phyloP scores from a whole-genome alignment of 306 rosid species.

The Vigna hirtella region DNA sequence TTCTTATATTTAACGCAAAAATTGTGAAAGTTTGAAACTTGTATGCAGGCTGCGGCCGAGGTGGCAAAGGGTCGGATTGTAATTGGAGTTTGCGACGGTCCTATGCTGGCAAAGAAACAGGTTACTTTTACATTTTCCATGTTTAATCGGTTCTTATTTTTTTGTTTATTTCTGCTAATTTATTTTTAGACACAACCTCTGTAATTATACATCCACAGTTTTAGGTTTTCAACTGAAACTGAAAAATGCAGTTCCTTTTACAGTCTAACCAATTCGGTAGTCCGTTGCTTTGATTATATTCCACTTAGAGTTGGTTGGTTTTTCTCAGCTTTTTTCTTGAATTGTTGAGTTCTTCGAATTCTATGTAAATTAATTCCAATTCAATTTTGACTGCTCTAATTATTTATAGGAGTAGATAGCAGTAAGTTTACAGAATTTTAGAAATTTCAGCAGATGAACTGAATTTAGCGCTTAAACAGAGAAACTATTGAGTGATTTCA shows the following conservation, averaged over 20 bases:
- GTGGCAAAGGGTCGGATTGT: slow-evolving; percentile 72
- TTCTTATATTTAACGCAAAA: neutral
- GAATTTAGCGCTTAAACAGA: slow-evolving; percentile 1
- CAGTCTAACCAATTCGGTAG: neutral
- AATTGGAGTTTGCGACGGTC: slow-evolving; percentile 87
- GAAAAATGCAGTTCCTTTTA: neutral
- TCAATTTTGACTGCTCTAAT: neutral
- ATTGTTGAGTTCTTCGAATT: neutral
- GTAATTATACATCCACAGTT: neutral
- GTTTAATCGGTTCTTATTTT: neutral
- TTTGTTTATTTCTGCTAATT: neutral
- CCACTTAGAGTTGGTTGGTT: neutral
- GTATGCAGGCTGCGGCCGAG: slow-evolving; percentile 73
- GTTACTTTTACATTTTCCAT: slow-evolving; percentile 38
- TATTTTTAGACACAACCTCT: neutral
- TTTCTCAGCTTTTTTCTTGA: neutral
- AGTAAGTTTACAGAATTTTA: neutral
- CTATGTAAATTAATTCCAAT: neutral
- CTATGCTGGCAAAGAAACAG: slow-evolving; percentile 83
- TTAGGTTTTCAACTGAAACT: slow-evolving; percentile 25
- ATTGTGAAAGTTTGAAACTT: slow-evolving; percentile 4
- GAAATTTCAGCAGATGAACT: slow-evolving; percentile 13
- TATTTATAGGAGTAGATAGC: neutral
- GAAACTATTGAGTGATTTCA: slow-evolving; percentile 13
- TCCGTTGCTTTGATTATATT: neutral